Conservation (phyloP, 176 grass and related monocot species). For the Ensete ventricosum region DNA sequence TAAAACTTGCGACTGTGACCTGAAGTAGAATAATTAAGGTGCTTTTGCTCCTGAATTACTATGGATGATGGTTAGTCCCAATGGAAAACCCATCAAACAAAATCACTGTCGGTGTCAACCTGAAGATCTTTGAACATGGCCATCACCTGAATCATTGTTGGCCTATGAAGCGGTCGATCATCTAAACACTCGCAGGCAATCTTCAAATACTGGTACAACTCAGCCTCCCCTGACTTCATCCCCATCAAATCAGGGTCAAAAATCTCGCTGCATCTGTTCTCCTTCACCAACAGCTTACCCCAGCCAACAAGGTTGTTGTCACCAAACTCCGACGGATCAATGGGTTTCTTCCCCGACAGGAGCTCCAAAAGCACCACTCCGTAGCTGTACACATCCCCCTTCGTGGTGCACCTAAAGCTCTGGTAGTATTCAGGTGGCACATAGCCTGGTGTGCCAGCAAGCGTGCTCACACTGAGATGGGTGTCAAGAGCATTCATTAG, state of each 20-base stretch:
- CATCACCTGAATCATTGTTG: slow-evolving; percentile 99
- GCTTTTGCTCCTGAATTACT: slow-evolving; percentile 53
- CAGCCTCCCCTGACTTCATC: slow-evolving; percentile 47
- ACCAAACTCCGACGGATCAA: slow-evolving; percentile 68
- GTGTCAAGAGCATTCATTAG: slow-evolving; percentile 81
- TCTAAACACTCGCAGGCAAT: slow-evolving; percentile 85
- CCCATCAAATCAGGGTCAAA: slow-evolving; percentile 50
- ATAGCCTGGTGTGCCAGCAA: slow-evolving; percentile 89
- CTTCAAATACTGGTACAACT: slow-evolving; percentile 66
- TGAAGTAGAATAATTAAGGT: slow-evolving; percentile 13
- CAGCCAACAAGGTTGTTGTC: slow-evolving; percentile 92
- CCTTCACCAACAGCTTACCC: slow-evolving; percentile 91
- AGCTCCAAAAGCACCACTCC: slow-evolving; percentile 94
- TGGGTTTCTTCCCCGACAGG: slow-evolving; percentile 86
- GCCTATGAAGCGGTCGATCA: slow-evolving; percentile 55
- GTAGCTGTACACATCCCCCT: slow-evolving; percentile 93
- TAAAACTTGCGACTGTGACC: slow-evolving; percentile 29
- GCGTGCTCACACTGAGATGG: slow-evolving; percentile 86
- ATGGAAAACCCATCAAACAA: slow-evolving; percentile 53
- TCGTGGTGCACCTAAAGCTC: slow-evolving; percentile 90
- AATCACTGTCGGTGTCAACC: slow-evolving; percentile 60
- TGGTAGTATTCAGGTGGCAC: slow-evolving; percentile 97
- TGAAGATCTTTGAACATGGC: slow-evolving; percentile 95
- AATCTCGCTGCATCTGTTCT: slow-evolving; percentile 55
- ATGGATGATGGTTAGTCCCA: slow-evolving; percentile 45